Base-by-base conservation (phyloP, 371 early-diverging fungal genomes). In the Rhizomucor miehei region DNA sequence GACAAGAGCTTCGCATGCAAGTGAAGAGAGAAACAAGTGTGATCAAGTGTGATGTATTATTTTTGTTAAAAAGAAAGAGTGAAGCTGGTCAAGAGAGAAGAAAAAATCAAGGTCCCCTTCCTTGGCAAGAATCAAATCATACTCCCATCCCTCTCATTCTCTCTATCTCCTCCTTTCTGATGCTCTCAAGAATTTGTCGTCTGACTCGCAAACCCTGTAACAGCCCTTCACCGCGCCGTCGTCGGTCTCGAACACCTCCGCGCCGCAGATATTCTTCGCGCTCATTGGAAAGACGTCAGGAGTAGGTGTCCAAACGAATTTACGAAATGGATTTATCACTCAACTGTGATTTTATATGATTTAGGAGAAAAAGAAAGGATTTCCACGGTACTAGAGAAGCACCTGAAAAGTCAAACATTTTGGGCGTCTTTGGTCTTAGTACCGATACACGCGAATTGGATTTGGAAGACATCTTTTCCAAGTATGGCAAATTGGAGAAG, bases 341-440 rank as follows among this genome's bases (percentile, higher is more conserved):
- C 37, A 47, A 25, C 19, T 48, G 64, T 37, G 20, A 17, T 12
- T 3, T 19, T 5, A 11, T 37, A 17, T 23, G 11, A 25, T 29
- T 14, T 50, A 48, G 57, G 36, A 59, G 66, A 35, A 60, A 47
- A n/a, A 62, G 63, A 37, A 75, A 69, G 61, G 75, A 75, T 45
- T 65, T 73, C 47, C 73, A 77, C 52, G 77, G 77, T 34, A 73
- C 73, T 14, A 64, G 77, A 62, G 76, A 75, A 20, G 60, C 52
- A 8, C 76, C 76, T 51, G 74, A 73, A 57, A 61, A 51, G 59
- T 86, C 73, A 65, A 81, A 57, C 77, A 89, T 58, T 69, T 69
- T 93, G 36, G 93, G 93, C 36, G 89, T 91, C 13, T 93, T 93
- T 72, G 90, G 90, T 34, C 79, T 93, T 59, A 85, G 82, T 63